These are phyloP conservation scores for Aspergillus quadrilineatus DNA, from an alignment of 2,329 filamentous ascomycete species.

Conservation along the genomic window DNA sequence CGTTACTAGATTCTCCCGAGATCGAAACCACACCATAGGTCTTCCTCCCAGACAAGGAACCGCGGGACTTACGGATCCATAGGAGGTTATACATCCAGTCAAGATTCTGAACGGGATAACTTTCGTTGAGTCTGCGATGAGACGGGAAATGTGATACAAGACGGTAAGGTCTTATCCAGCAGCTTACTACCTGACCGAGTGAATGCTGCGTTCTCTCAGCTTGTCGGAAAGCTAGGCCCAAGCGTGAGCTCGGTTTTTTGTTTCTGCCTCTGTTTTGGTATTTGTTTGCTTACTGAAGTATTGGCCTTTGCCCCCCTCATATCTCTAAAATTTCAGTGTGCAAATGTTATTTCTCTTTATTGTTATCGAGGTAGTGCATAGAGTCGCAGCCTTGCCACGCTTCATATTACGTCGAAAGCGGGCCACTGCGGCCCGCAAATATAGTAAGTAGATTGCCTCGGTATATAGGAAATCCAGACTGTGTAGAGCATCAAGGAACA, in stretches of 20 bases:
- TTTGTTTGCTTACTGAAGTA: no score
- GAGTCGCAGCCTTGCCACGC: background rate
- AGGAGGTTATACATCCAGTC: background rate
- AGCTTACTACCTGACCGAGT: no score
- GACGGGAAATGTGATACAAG: background rate
- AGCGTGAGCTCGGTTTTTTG: no score
- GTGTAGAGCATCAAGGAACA: background rate
- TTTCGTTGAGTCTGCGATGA: background rate
- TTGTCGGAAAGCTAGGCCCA: no score
- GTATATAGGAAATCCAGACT: background rate
- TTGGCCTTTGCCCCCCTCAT: no score
- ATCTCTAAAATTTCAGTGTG: no score
- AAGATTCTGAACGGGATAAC: background rate
- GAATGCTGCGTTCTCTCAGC: no score
- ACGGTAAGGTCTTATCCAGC: background rate
- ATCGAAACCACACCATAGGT: background rate
- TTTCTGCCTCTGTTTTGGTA: no score
- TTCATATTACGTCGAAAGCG: background rate
- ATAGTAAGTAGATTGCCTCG: background rate
- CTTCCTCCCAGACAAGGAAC: background rate
- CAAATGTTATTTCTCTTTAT: background rate
- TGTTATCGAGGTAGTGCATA: background rate
- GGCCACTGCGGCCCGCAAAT: slow-evolving; percentile 5
- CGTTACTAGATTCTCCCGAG: background rate
- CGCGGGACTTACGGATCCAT: background rate